phyloP scores from a whole-genome alignment of 306 rosid species.

The Gleditsia sinensis region DNA sequence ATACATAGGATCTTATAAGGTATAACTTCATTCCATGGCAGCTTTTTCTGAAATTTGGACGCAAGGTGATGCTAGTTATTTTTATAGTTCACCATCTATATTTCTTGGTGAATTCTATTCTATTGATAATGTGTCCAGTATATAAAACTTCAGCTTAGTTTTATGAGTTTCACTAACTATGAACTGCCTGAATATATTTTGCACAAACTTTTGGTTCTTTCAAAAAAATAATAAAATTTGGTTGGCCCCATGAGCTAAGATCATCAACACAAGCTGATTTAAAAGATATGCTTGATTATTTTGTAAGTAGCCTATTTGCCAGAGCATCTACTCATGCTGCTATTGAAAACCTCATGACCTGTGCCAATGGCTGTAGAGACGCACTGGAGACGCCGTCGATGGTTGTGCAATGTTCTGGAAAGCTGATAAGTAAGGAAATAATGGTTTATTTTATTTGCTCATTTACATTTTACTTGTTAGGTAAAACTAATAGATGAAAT shows the following conservation, averaged over 20 bases:
- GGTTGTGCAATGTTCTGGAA: conserved; percentile 95
- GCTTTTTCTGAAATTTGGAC: neutral
- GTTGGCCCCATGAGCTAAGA: neutral
- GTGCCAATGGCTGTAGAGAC: conserved; percentile 61
- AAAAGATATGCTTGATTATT: conserved; percentile 3
- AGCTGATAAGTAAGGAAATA: conserved; percentile 60
- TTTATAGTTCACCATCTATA: neutral
- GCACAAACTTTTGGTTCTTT: neutral
- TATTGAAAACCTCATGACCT: conserved; percentile 36
- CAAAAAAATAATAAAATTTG: neutral
- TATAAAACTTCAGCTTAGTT: neutral
- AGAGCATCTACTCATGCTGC: conserved; percentile 1
- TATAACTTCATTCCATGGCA: conserved; percentile 30
- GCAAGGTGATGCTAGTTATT: neutral
- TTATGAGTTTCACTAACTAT: neutral
- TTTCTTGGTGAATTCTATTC: neutral
- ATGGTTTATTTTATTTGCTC: conserved; percentile 10
- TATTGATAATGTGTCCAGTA: neutral
- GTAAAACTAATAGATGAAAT: conserved; percentile 18
- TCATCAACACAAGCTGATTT: neutral
- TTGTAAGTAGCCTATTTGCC: conserved; percentile 8
- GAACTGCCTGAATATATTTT: neutral
- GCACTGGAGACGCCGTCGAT: conserved; percentile 75
- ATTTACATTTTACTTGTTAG: conserved; percentile 25
- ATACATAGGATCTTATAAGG: conserved; percentile 75